These are phyloP conservation scores for Pichia kluyveri DNA, from an alignment of 805 yeast species.

Conservation along the genomic window DNA sequence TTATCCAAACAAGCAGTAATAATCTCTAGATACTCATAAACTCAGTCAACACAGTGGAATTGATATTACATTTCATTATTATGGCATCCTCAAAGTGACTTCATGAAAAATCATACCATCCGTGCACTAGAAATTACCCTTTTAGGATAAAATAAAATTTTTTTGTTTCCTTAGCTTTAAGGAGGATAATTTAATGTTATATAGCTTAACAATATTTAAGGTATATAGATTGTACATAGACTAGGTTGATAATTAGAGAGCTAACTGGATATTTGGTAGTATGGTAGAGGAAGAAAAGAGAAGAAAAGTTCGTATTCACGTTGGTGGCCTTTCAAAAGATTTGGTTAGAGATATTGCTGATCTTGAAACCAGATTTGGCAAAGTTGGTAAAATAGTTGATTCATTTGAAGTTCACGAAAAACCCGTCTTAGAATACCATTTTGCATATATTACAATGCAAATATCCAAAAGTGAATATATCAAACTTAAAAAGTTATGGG, in stretches of 20 bases:
- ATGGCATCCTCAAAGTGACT: no score
- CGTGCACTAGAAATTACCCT: slow-evolving; percentile 2
- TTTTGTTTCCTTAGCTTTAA: no score
- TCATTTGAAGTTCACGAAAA: slow-evolving; percentile 47
- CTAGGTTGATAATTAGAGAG: no score
- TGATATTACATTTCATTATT: no score
- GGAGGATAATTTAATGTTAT: no score
- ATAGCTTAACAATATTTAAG: no score
- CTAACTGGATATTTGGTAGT: no score
- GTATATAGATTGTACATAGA: no score
- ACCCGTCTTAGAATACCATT: slow-evolving; percentile 43
- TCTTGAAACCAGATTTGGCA: slow-evolving; percentile 46
- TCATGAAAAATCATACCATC: background rate
- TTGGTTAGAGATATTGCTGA: slow-evolving; percentile 38
- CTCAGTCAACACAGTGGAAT: no score
- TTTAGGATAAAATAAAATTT: background rate
- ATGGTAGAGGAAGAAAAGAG: background rate
- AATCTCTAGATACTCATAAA: no score
- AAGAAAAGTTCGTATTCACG: slow-evolving; percentile 32
- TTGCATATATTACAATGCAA: slow-evolving; percentile 61
- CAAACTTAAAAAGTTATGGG: slow-evolving; percentile 46
- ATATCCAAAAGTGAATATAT: slow-evolving; percentile 36
- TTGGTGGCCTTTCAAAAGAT: slow-evolving; percentile 56
- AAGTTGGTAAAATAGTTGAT: slow-evolving; percentile 47
- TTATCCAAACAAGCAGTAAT: no score